Evolutionary conservation across 331 rosid species (phyloP), one percentile per base, ranked within the genome.

Genomic region (Malus hybrid): DNA sequence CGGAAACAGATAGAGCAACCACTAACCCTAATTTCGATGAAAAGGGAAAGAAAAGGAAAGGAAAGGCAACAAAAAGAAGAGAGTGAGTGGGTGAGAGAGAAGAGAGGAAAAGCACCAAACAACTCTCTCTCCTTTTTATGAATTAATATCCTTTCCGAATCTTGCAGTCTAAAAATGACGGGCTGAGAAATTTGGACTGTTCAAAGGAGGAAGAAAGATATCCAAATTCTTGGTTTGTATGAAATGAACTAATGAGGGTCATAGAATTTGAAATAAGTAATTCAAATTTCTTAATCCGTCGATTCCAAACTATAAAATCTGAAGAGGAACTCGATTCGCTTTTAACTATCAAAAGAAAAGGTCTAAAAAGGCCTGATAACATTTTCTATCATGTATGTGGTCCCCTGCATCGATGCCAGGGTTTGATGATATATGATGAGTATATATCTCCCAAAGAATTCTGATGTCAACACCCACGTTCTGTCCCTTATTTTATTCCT

Each of bases 391-490:
- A 67, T 6, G 71, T 6, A 42, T 3, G 81, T 75, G 86, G 83
- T 78, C 86, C 86, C 68, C 57, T 52, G 33, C 66, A 58, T 7
- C 12, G 12, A 69, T 75, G 77, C 63, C 15, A 79, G 63, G 65
- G 78, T 44, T 55, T 66, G 0, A 7, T 18, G 20, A 15, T 6
- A 15, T 50, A 50, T 7, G 44, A 42, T 44, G 61, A 61, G 68
- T 57, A 67, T 57, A 67, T 9, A 42, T 60, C 75, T 60, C 68
- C 74, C 36, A 34, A 42, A 74, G 74, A 80, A 46, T 4, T 63
- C 14, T 39, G 83, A 86, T 60, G 36, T 68, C 80, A 79, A 76
- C 88, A 20, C 36, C 81, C 85, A 80, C 57, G 84, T 86, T 74
- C 44, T 52, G 66, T 73, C 72, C 62, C 56, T 64, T 65, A 74